Evolutionary conservation across 164 flowering plant species (phyloP).

Genomic region (Protea cynaroides): DNA sequence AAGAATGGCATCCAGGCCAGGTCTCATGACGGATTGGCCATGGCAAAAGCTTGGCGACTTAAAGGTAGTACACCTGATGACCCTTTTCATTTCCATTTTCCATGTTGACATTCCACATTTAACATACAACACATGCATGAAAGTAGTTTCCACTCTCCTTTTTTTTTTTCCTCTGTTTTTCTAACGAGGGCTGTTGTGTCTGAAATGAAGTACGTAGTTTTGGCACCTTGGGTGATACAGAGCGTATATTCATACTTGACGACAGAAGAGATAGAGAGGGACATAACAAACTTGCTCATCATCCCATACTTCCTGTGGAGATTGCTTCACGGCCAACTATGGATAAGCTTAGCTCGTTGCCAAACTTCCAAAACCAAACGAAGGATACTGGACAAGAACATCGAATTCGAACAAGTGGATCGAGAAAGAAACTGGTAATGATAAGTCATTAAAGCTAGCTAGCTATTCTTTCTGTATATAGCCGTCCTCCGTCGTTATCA

Average conservation of each 20-base stretch:
- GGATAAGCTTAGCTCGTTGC: constrained; percentile 51
- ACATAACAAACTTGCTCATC: constrained; percentile 19
- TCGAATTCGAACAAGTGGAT: constrained; percentile 11
- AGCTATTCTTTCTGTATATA: background rate
- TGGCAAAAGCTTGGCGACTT: constrained; percentile 47
- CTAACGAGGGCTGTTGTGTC: background rate
- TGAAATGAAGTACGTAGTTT: constrained; percentile 31
- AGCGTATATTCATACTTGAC: constrained; percentile 23
- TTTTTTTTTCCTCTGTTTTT: background rate
- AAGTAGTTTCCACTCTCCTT: background rate
- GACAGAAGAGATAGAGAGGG: constrained; percentile 24
- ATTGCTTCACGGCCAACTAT: constrained; percentile 48
- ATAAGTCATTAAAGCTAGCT: too few relatives aligned
- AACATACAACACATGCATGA: too few relatives aligned
- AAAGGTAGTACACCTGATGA: constrained; percentile 25
- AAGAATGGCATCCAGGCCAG: constrained; percentile 43
- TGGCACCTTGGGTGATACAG: constrained; percentile 44
- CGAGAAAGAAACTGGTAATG: constrained; percentile 4
- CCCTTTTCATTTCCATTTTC: too few relatives aligned
- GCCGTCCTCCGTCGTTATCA: background rate
- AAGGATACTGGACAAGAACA: constrained; percentile 3
- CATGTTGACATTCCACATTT: background rate
- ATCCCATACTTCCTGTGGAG: constrained; percentile 37
- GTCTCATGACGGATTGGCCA: constrained; percentile 54
- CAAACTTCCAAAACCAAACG: constrained; percentile 42